phyloP scores from a whole-genome alignment of 1,284 basidiomycete genomes.

The Trametes hirsuta region DNA sequence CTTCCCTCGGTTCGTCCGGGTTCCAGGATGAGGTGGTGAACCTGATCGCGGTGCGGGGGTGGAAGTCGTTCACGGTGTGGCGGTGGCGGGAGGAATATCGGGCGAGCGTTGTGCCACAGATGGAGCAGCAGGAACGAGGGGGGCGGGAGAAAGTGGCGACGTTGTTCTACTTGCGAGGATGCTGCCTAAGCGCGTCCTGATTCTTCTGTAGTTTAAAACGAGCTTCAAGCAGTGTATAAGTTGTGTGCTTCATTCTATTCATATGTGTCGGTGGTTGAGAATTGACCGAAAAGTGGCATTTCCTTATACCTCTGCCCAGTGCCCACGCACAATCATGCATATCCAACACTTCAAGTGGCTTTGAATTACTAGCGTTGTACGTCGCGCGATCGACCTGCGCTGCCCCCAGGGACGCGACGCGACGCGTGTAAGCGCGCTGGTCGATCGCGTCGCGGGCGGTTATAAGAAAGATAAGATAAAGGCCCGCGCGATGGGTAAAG shows the following conservation, averaged over 20 bases:
- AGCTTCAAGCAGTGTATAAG: no score
- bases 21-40: slow-evolving; percentile 3
- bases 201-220: no score
- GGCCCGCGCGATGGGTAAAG: neutral
- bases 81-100: slow-evolving; percentile 39
- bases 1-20: slow-evolving; percentile 21
- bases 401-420: neutral
- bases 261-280: no score
- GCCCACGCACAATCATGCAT: no score
- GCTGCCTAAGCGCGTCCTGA: slow-evolving; percentile 6
- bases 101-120: slow-evolving; percentile 28
- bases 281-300: no score
- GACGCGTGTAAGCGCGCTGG: neutral
- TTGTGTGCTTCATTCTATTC: no score
- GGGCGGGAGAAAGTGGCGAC: slow-evolving; percentile 54
- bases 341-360: no score
- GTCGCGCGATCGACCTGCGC: no score
- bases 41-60: slow-evolving; percentile 35
- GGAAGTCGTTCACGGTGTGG: slow-evolving; percentile 57
- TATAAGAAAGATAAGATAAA: slow-evolving; percentile 16
- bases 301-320: no score
- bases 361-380: no score
- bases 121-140: slow-evolving; percentile 37
- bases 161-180: slow-evolving; percentile 51
- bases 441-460: slow-evolving; percentile 1